Evolutionary conservation across 192 early-diverging fungal species (phyloP).

Genomic region (Martensiomyces pterosporus): DNA sequence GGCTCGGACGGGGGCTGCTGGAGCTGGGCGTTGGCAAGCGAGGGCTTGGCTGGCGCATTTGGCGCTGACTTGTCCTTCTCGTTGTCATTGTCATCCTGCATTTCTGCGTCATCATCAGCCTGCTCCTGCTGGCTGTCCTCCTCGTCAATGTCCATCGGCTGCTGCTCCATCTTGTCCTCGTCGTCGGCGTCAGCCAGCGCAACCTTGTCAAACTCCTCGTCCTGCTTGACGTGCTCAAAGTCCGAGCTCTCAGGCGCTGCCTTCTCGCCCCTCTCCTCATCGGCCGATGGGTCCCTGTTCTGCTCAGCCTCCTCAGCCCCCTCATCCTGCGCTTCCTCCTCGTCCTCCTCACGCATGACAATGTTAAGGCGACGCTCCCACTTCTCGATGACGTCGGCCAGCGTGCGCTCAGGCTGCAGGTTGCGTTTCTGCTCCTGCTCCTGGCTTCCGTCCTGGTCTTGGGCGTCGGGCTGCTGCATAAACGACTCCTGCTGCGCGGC

Average conservation of each 20-base stretch:
- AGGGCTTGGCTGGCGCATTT: no score
- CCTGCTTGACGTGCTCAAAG: slow-evolving; percentile 63
- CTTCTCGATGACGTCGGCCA: slow-evolving; percentile 90
- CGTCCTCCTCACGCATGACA: slow-evolving; percentile 61
- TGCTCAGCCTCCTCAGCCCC: slow-evolving; percentile 33
- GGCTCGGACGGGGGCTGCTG: slow-evolving; percentile 12
- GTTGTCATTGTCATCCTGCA: slow-evolving; percentile 38
- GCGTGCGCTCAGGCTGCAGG: slow-evolving; percentile 80
- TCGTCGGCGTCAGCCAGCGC: slow-evolving; percentile 65
- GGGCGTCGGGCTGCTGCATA: not conserved
- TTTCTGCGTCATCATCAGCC: slow-evolving; percentile 56
- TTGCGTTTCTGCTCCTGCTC: slow-evolving; percentile 49
- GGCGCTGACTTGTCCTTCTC: slow-evolving; percentile 15
- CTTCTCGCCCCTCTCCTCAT: slow-evolving; percentile 26
- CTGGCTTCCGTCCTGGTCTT: not conserved
- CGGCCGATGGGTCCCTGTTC: slow-evolving; percentile 52
- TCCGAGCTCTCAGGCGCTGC: slow-evolving; percentile 29
- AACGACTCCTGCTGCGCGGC: not conserved
- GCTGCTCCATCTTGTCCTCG: slow-evolving; percentile 49
- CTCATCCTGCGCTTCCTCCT: slow-evolving; percentile 42
- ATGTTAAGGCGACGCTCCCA: slow-evolving; percentile 85
- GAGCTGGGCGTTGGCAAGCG: slow-evolving; percentile 9
- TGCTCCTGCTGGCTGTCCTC: slow-evolving; percentile 37
- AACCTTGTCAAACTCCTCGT: slow-evolving; percentile 63
- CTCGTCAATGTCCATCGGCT: slow-evolving; percentile 65